Conservation (phyloP, 257 asterid genomes). For the Solanum pinnatisectum region DNA sequence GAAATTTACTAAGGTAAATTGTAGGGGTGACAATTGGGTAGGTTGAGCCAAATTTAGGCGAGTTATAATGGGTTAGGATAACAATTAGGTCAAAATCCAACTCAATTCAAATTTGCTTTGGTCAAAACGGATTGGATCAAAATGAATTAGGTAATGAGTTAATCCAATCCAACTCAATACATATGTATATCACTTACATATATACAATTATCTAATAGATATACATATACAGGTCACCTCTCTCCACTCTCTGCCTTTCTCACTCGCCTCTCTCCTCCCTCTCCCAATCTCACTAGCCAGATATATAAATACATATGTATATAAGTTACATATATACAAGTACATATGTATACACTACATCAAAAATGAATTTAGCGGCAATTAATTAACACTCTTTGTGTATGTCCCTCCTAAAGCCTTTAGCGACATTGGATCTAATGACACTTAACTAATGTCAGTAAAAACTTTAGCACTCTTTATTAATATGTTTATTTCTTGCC, state of each 20-base stretch:
- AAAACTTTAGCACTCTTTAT: background rate
- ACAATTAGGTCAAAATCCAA: too few relatives aligned
- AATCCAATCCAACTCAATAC: background rate
- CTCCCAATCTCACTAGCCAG: background rate
- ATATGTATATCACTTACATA: too few relatives aligned
- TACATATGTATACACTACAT: too few relatives aligned
- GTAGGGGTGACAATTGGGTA: background rate
- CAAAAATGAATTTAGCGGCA: background rate
- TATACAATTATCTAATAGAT: too few relatives aligned
- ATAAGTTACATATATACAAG: background rate
- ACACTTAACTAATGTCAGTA: background rate
- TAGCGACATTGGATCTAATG: background rate
- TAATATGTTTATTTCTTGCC: background rate
- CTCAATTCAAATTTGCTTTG: background rate
- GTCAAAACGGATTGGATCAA: too few relatives aligned
- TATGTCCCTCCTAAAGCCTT: background rate
- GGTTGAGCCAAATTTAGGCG: background rate
- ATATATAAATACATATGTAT: too few relatives aligned
- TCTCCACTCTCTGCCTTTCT: background rate
- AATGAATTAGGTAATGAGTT: too few relatives aligned
- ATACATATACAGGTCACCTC: background rate
- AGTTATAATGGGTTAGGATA: background rate
- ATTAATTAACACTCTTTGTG: background rate
- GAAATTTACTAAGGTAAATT: background rate
- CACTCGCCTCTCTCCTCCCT: background rate